These are phyloP conservation scores for Cryptosporidium meleagridis DNA, from an alignment of 169 alveolate genomes.

Conservation along the genomic window DNA sequence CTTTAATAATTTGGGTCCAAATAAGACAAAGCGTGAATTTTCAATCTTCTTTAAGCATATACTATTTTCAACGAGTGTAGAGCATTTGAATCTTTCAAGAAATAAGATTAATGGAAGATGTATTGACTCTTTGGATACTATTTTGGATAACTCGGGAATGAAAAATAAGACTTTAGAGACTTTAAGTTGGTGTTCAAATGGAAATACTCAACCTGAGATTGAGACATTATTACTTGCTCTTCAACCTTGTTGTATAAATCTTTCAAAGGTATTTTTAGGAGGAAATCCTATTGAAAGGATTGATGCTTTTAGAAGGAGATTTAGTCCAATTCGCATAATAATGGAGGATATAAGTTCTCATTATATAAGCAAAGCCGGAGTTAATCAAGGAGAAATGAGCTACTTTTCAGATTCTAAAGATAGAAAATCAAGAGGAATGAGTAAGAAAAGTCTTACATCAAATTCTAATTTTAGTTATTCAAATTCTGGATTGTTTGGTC, in stretches of 20 bases:
- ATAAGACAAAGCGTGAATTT: conserved; percentile 53
- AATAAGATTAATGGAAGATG: conserved; percentile 65
- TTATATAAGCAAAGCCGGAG: background rate
- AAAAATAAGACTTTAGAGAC: conserved; percentile 65
- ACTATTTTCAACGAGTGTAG: conserved; percentile 28
- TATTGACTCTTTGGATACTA: conserved; percentile 58
- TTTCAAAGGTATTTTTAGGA: conserved; percentile 29
- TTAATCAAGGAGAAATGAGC: background rate
- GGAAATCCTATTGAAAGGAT: conserved; percentile 69
- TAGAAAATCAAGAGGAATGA: background rate
- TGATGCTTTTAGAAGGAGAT: conserved; percentile 67
- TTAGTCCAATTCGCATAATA: conserved; percentile 22
- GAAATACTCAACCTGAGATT: conserved; percentile 69
- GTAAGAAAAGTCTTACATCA: background rate
- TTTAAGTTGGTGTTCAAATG: conserved; percentile 63
- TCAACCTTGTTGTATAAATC: conserved; percentile 40
- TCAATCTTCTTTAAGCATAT: conserved; percentile 39
- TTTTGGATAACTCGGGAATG: background rate
- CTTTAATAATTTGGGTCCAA: conserved; percentile 56
- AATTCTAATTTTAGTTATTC: background rate
- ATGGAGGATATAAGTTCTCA: conserved; percentile 43
- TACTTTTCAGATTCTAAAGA: background rate
- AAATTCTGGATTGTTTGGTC: background rate
- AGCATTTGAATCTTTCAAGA: conserved; percentile 54
- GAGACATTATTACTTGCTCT: conserved; percentile 48